Evolutionary conservation across 1,284 basidiomycete species (phyloP), one percentile per base, ranked within the genome.

Genomic region (Ustilago loliicola): DNA sequence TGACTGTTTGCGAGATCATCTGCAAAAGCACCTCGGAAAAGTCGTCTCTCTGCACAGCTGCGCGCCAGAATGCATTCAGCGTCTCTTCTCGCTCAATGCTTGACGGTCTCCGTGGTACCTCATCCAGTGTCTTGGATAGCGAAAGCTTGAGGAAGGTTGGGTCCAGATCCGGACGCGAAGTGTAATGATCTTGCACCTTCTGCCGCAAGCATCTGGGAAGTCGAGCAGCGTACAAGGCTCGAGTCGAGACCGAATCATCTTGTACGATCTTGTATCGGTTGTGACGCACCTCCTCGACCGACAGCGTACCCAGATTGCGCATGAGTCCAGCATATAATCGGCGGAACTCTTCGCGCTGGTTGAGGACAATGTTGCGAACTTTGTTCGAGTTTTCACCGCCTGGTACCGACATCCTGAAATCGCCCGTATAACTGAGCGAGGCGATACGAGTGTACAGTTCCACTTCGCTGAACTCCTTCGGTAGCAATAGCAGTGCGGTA

Each of bases 331-430:
- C 91, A 88, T 98, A 99, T 77, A 98, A 88, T 80, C 93, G 91
- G 70, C 91, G 90, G 88, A 99, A 98, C 84, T 95, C 94, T 7
- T 90, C 89, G 25, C 90, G 89, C 87, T 97, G 94, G 60, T 91
- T 91, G 68, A 90, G 88, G 29, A 83, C 81, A 68, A 83, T 83
- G 87, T 98, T 98, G 59, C 89, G 88, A n/a, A 98, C 92, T 88
- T 99, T 99, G 73, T 91, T 89, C 27, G 94, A 92, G 87, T 99
- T 98, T 89, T 99, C 96, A 0, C 92, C 95, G 5, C 95, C 95
- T 2, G 96, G 91, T 11, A 90, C 87, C 40, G 91, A 81, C 96
- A 99, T 99, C 38, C 96, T 90, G 54, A 95, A 94, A 86, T 99
- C 97, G 21, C 83, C 83, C 15, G 89, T 88, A 86, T 99, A 99